A percentile compares a stretch with the other conserved stretches of the same genome.
These are phyloP conservation scores for Myriosclerotinia scirpicola DNA, from an alignment of 2,329 filamentous ascomycete genomes.

Conservation along the genomic window DNA sequence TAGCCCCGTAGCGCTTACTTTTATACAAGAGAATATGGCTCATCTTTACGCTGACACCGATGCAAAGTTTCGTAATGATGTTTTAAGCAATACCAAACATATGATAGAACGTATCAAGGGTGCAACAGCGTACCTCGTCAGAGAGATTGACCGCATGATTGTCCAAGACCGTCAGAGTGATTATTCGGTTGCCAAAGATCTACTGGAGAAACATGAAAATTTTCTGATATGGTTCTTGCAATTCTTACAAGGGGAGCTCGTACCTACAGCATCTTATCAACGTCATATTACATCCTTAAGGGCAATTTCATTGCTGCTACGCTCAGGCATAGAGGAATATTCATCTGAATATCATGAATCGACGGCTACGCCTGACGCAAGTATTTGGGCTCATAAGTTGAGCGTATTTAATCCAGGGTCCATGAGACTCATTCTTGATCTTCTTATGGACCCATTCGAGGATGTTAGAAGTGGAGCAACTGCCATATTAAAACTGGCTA, in stretches of 20 bases:
- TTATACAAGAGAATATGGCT: slow-evolving; percentile 64
- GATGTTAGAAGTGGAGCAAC: slow-evolving; percentile 71
- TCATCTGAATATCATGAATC: background rate
- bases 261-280: slow-evolving; percentile 83
- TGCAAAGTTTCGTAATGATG: slow-evolving; percentile 79
- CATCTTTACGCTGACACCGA: slow-evolving; percentile 81
- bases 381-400: slow-evolving; percentile 35
- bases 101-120: slow-evolving; percentile 75
- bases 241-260: slow-evolving; percentile 73
- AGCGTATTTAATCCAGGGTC: slow-evolving; percentile 49
- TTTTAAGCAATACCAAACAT: slow-evolving; percentile 71
- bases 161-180: slow-evolving; percentile 16
- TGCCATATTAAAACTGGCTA: slow-evolving; percentile 52
- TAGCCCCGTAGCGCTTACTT: slow-evolving; percentile 57
- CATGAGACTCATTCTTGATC: slow-evolving; percentile 68
- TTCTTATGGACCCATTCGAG: slow-evolving; percentile 87
- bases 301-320: slow-evolving; percentile 63
- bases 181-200: slow-evolving; percentile 19
- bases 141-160: slow-evolving; percentile 36
- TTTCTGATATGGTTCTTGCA: slow-evolving; percentile 75
- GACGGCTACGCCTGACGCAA: slow-evolving; percentile 25
- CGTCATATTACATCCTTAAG: slow-evolving; percentile 80
- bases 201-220: slow-evolving; percentile 50
- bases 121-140: slow-evolving; percentile 57
- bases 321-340: slow-evolving; percentile 37